Conservation (phyloP, 768 basidiomycete species). For the Serendipita indica region DNA sequence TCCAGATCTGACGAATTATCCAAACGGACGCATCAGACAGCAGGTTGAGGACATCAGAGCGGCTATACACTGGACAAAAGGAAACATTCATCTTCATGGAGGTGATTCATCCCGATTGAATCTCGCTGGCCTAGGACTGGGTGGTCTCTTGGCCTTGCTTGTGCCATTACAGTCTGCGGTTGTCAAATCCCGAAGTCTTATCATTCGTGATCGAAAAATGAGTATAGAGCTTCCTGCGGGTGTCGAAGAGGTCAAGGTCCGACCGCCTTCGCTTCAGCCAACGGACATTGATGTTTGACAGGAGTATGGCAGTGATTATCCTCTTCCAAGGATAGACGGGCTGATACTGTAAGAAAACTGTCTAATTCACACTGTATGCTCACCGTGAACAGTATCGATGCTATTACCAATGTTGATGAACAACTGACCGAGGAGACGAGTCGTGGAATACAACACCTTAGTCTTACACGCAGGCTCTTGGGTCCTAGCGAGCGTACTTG, state of each 20-base stretch:
- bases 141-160: constrained; percentile 15
- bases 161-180: constrained; percentile 15
- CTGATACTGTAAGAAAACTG: constrained; percentile 15
- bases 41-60: constrained; percentile 11
- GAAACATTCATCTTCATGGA: constrained; percentile 11
- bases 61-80: constrained; percentile 8
- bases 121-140: constrained; percentile 15
- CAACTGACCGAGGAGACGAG: constrained; percentile 14
- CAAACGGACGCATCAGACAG: constrained; percentile 10
- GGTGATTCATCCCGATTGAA: constrained; percentile 14
- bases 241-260: constrained; percentile 12
- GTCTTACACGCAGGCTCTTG: constrained; percentile 14
- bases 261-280: background rate
- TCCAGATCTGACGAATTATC: constrained; percentile 12
- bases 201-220: background rate
- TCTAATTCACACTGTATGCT: background rate
- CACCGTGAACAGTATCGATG: background rate
- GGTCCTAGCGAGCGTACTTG: constrained; percentile 15
- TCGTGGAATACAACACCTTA: constrained; percentile 15
- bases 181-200: constrained; percentile 13
- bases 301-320: constrained; percentile 13
- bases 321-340: constrained; percentile 14
- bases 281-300: background rate
- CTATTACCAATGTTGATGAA: constrained; percentile 14
- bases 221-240: constrained; percentile 14